These are phyloP conservation scores for Trichoderma semiorbis DNA, from an alignment of 2,329 filamentous ascomycete genomes.

Conservation along the genomic window DNA sequence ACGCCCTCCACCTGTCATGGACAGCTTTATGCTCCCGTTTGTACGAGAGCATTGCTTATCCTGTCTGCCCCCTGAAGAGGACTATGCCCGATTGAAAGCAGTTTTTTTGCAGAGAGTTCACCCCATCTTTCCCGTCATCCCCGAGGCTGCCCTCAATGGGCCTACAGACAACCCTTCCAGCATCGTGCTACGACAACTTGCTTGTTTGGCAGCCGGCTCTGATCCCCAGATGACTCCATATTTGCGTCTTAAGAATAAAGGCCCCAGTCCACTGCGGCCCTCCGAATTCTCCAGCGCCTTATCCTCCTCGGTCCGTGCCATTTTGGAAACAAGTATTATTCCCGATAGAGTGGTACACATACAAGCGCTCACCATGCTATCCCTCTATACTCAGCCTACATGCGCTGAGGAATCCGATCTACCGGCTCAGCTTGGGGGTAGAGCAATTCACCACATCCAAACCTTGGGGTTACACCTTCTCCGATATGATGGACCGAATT, in stretches of 20 bases:
- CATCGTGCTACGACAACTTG: slow-evolving; percentile 50
- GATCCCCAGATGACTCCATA: slow-evolving; percentile 45
- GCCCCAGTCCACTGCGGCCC: slow-evolving; percentile 38
- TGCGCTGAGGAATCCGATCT: slow-evolving; percentile 52
- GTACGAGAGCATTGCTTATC: slow-evolving; percentile 45
- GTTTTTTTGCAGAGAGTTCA: slow-evolving; percentile 53
- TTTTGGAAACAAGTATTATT: slow-evolving; percentile 53
- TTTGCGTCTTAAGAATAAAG: slow-evolving; percentile 42
- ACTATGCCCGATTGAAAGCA: slow-evolving; percentile 43
- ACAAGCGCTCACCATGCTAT: slow-evolving; percentile 51
- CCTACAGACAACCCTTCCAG: slow-evolving; percentile 33
- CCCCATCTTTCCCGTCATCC: slow-evolving; percentile 52
- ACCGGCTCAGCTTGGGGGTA: slow-evolving; percentile 50
- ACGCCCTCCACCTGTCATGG: slow-evolving; percentile 38
- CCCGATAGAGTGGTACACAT: slow-evolving; percentile 53
- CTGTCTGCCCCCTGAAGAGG: slow-evolving; percentile 45
- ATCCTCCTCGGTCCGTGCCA: slow-evolving; percentile 46
- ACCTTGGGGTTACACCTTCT: slow-evolving; percentile 54
- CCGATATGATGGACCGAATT: slow-evolving; percentile 37
- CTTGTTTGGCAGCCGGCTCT: slow-evolving; percentile 53
- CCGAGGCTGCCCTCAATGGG: slow-evolving; percentile 33
- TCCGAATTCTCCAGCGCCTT: slow-evolving; percentile 48
- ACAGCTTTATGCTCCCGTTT: slow-evolving; percentile 41
- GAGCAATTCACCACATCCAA: slow-evolving; percentile 55
- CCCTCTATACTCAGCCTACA: slow-evolving; percentile 57